A percentile compares a stretch with the other conserved stretches of the same genome.
phyloP scores from a whole-genome alignment of 1,284 basidiomycete species.

The Neonothopanus nambi region DNA sequence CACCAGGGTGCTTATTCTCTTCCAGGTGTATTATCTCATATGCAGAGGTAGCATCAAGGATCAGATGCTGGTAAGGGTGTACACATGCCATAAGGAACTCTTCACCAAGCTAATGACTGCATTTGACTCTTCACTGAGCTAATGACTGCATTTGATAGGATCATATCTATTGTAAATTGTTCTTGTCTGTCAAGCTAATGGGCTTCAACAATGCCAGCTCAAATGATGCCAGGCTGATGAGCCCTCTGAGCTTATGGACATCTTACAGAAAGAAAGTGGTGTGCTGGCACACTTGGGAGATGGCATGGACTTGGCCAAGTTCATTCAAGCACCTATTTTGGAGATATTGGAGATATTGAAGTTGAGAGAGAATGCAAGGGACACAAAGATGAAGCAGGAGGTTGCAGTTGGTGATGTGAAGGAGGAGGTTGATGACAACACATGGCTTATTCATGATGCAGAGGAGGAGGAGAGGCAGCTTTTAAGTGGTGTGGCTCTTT shows the following conservation, averaged over 20 bases:
- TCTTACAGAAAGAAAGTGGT: constrained; percentile 56
- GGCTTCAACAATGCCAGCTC: constrained; percentile 30
- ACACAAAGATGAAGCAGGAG: constrained; percentile 45
- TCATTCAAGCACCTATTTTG: constrained; percentile 41
- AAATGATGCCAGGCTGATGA: constrained; percentile 27
- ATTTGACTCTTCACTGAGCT: too few species aligned
- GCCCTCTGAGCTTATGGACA: constrained; percentile 50
- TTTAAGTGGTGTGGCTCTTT: constrained; percentile 51
- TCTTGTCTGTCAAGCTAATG: constrained; percentile 62
- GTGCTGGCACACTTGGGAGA: constrained; percentile 41
- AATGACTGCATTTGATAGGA: too few species aligned
- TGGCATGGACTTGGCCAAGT: constrained; percentile 40
- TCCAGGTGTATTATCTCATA: constrained; percentile 55
- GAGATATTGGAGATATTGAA: constrained; percentile 47
- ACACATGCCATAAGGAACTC: neutral
- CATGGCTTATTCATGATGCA: constrained; percentile 37
- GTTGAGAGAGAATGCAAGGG: constrained; percentile 37
- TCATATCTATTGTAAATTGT: constrained; percentile 60
- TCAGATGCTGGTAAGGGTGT: constrained; percentile 48
- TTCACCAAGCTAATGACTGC: neutral
- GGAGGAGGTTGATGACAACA: constrained; percentile 7
- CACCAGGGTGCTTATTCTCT: neutral
- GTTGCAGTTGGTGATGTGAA: constrained; percentile 19
- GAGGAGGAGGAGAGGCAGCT: constrained; percentile 57
- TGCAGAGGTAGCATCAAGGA: constrained; percentile 64